These are phyloP conservation scores for Sporothrix schenckii DNA, from an alignment of 2,329 filamentous ascomycete species.

Conservation along the genomic window DNA sequence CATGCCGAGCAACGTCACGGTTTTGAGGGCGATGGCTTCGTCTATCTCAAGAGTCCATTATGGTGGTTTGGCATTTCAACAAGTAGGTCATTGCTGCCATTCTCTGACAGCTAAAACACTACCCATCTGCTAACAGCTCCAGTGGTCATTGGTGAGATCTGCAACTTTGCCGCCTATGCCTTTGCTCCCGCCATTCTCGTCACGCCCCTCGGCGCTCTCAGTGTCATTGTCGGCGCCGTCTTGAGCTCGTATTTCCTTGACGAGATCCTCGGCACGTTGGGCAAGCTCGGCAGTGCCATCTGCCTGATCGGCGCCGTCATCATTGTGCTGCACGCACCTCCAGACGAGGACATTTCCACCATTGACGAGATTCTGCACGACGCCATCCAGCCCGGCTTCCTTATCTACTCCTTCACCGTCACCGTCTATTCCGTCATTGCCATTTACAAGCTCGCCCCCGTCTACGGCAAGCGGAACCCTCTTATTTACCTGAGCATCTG, in stretches of 20 bases:
- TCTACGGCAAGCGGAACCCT: conserved; percentile 92
- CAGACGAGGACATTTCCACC: conserved; percentile 86
- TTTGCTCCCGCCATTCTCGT: conserved; percentile 99
- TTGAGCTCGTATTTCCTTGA: conserved; percentile 92
- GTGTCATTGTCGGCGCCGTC: conserved; percentile 92
- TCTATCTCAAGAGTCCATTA: conserved; percentile 89
- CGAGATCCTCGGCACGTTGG: conserved; percentile 85
- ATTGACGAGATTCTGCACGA: conserved; percentile 91
- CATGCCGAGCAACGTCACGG: conserved; percentile 89
- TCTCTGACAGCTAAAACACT: neutral
- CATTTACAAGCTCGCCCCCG: conserved; percentile 92
- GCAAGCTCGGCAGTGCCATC: conserved; percentile 92
- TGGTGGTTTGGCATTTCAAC: conserved; percentile 97
- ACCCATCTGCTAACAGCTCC: conserved; percentile 29
- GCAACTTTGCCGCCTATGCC: conserved; percentile 97
- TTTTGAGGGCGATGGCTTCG: conserved; percentile 94
- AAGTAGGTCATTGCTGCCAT: conserved; percentile 58
- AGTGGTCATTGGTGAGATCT: conserved; percentile 93
- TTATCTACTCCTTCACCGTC: conserved; percentile 81
- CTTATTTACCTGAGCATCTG: conserved; percentile 97
- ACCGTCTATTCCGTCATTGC: conserved; percentile 84
- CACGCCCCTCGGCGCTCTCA: conserved; percentile 89
- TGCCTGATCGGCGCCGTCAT: conserved; percentile 96
- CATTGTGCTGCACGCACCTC: conserved; percentile 94
- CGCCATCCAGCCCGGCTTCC: conserved; percentile 88